Evolutionary conservation across 2,329 filamentous ascomycete species (phyloP).

Genomic region (Gremmenia infestans): DNA sequence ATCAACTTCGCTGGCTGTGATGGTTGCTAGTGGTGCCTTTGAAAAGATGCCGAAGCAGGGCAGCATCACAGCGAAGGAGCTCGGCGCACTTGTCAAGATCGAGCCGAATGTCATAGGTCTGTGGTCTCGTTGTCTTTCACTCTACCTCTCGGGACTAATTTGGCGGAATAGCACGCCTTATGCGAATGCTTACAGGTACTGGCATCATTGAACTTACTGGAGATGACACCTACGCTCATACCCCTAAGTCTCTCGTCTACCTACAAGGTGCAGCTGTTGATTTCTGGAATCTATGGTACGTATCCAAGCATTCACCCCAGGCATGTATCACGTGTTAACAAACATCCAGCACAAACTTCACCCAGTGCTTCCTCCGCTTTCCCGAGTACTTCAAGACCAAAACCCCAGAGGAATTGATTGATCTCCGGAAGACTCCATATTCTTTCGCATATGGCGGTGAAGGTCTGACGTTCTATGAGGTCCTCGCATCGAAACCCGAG

Average conservation of each 20-base stretch:
- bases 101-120: constrained; percentile 15
- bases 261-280: constrained; percentile 16
- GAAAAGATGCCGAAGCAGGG: constrained; percentile 22
- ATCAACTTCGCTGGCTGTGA: constrained; percentile 11
- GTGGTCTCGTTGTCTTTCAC: constrained; percentile 1
- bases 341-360: constrained; percentile 7
- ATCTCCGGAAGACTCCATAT: constrained; percentile 19
- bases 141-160: not conserved
- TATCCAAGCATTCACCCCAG: not conserved
- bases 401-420: constrained; percentile 9
- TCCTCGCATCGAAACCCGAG: constrained; percentile 9
- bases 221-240: constrained; percentile 20
- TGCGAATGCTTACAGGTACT: constrained; percentile 16
- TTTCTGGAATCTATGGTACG: constrained; percentile 22
- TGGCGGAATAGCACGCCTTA: constrained; percentile 11
- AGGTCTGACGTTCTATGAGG: constrained; percentile 22
- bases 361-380: constrained; percentile 2
- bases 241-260: constrained; percentile 15
- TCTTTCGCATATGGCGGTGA: constrained; percentile 13
- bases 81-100: constrained; percentile 13
- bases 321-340: constrained; percentile 1
- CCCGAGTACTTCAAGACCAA: constrained; percentile 18
- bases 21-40: constrained; percentile 19
- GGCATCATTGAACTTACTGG: constrained; percentile 14
- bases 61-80: constrained; percentile 17